These are phyloP conservation scores for Angophora floribunda DNA, from an alignment of 345 rosid species.

Conservation along the genomic window DNA sequence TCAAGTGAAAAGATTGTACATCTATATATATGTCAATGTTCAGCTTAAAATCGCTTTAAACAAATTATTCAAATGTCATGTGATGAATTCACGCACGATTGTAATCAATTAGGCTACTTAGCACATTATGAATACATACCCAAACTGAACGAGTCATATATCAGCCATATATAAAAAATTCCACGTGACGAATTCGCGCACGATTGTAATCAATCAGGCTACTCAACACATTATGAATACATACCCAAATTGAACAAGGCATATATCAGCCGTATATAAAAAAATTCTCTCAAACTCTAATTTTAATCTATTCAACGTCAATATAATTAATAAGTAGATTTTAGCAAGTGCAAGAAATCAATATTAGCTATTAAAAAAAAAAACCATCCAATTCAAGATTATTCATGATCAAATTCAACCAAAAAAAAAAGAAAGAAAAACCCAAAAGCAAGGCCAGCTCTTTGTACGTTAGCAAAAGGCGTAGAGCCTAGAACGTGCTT, in stretches of 20 bases:
- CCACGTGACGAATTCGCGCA: rapidly evolving
- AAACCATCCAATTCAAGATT: not conserved
- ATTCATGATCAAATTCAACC: not conserved
- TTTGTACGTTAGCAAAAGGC: not conserved
- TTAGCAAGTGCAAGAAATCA: not conserved
- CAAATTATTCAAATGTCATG: not conserved
- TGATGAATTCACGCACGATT: not conserved
- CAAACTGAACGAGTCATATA: not conserved
- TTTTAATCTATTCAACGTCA: not conserved
- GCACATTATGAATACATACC: not conserved
- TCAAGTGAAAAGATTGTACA: not conserved
- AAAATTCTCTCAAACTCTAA: not conserved
- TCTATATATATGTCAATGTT: not conserved
- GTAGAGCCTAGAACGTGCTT: not conserved
- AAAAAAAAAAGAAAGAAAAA: not conserved
- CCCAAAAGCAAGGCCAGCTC: not conserved
- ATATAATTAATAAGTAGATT: not conserved
- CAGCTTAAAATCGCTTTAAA: not conserved
- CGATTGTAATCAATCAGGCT: not conserved
- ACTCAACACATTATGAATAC: rapidly evolving
- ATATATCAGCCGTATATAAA: not conserved
- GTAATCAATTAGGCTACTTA: rapidly evolving
- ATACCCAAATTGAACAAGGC: not conserved
- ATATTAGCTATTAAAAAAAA: not conserved
- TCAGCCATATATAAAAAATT: not conserved